These are phyloP conservation scores for Carex kokanica DNA, from an alignment of 176 grass and related monocot species.

Conservation along the genomic window DNA sequence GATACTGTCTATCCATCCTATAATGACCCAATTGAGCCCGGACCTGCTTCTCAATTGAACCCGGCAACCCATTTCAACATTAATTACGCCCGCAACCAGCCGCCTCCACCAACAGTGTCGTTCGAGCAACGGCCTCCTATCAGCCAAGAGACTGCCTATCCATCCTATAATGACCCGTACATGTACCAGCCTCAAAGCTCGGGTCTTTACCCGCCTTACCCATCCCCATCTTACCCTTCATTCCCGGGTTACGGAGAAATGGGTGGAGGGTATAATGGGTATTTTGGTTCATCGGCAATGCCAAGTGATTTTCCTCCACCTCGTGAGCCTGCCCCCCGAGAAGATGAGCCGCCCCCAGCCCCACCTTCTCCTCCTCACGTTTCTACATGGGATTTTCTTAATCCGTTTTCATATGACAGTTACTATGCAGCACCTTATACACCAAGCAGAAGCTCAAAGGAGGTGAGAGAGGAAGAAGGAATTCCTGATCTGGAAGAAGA, in stretches of 20 bases:
- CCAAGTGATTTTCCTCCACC: conserved; percentile 32
- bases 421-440: conserved; percentile 65
- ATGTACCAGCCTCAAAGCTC: conserved; percentile 45
- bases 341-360: conserved; percentile 34
- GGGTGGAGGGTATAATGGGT: conserved; percentile 29
- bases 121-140: conserved; percentile 37
- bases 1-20: conserved; percentile 38
- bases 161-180: conserved; percentile 38
- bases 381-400: conserved; percentile 94
- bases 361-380: conserved; percentile 80
- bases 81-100: conserved; percentile 50
- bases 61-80: conserved; percentile 44
- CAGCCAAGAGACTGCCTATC: conserved; percentile 37
- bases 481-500: conserved; percentile 97
- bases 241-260: conserved; percentile 32
- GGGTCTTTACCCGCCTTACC: conserved; percentile 36
- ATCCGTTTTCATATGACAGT: conserved; percentile 79
- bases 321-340: conserved; percentile 35
- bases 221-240: conserved; percentile 23
- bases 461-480: conserved; percentile 91
- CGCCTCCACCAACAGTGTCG: conserved; percentile 34
- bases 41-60: conserved; percentile 19
- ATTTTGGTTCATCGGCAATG: conserved; percentile 26
- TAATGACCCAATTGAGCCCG: neutral
- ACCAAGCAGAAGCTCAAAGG: conserved; percentile 73